phyloP scores from a whole-genome alignment of 164 flowering plant species.

The Litsea cubeba region DNA sequence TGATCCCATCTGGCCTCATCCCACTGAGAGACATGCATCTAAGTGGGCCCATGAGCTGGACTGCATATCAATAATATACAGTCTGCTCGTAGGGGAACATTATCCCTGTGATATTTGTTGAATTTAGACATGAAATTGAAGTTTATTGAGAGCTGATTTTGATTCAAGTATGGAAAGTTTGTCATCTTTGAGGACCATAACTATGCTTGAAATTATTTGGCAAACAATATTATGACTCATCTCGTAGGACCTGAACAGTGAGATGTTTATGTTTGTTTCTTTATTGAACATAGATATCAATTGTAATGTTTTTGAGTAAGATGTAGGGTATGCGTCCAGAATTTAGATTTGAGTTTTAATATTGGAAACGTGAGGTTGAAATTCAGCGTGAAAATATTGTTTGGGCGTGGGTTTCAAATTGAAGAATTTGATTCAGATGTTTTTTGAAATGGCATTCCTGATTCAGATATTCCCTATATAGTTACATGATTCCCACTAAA shows the following conservation, averaged over 20 bases:
- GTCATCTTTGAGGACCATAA: too few species aligned
- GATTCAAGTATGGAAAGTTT: too few species aligned
- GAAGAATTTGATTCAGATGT: neutral
- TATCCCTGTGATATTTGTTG: too few species aligned
- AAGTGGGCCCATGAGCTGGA: too few species aligned
- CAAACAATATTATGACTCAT: too few species aligned
- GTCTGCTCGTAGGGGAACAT: too few species aligned
- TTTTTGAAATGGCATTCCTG: neutral
- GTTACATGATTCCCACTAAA: neutral
- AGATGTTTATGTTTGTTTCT: neutral
- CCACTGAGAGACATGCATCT: too few species aligned
- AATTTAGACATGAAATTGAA: too few species aligned
- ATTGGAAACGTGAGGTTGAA: neutral
- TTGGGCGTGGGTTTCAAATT: neutral
- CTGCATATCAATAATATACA: too few species aligned
- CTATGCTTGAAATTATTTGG: too few species aligned
- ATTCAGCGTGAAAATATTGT: neutral
- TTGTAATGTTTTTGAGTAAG: neutral
- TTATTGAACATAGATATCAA: neutral
- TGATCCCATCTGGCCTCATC: too few species aligned
- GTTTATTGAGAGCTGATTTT: too few species aligned
- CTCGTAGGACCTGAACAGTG: neutral
- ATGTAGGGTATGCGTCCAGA: neutral
- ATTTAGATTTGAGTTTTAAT: neutral
- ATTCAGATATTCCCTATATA: neutral